A percentile compares a stretch with the other conserved stretches of the same genome.
Evolutionary conservation across 2,329 filamentous ascomycete genomes (phyloP).

Genomic region (Reticulascus tulasneorum): DNA sequence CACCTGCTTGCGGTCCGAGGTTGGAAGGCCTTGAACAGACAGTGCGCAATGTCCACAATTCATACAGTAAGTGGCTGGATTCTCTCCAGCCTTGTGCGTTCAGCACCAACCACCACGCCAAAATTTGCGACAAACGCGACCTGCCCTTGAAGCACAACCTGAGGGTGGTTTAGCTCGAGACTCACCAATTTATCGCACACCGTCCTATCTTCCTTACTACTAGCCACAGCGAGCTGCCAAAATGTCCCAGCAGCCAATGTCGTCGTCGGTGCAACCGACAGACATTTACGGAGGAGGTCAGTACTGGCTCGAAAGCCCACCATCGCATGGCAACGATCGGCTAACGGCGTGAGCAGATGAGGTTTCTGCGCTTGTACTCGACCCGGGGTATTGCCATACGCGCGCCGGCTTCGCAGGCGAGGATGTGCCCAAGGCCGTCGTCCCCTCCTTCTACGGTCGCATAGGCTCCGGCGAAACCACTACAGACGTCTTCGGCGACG

Average conservation of each 20-base stretch:
- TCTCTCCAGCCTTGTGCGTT: slow-evolving; percentile 15
- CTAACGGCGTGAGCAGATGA: slow-evolving; percentile 77
- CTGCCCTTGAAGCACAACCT: too few relatives aligned
- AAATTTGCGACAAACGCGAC: slow-evolving; percentile 9
- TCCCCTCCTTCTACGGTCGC: slow-evolving; percentile 84
- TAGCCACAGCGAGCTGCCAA: too few relatives aligned
- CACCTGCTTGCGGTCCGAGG: too few relatives aligned
- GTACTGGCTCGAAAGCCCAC: slow-evolving; percentile 12
- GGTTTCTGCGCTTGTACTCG: slow-evolving; percentile 93
- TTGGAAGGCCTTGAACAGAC: too few relatives aligned
- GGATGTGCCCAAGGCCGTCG: slow-evolving; percentile 90
- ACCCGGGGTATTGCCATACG: slow-evolving; percentile 85
- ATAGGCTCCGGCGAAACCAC: slow-evolving; percentile 44
- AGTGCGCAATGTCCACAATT: too few relatives aligned
- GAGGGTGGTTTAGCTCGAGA: too few relatives aligned
- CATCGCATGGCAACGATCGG: slow-evolving; percentile 1
- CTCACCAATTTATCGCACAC: too few relatives aligned
- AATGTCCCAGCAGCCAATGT: slow-evolving; percentile 56
- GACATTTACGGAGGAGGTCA: slow-evolving; percentile 62
- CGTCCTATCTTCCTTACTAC: too few relatives aligned
- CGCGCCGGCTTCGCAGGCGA: slow-evolving; percentile 97
- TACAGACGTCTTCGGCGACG: slow-evolving; percentile 78
- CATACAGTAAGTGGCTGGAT: slow-evolving; percentile 13
- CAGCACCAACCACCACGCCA: slow-evolving; percentile 12
- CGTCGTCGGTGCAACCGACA: slow-evolving; percentile 53